These are phyloP conservation scores for Nectriaceae sp. DNA, from an alignment of 2,329 filamentous ascomycete species.

Conservation along the genomic window DNA sequence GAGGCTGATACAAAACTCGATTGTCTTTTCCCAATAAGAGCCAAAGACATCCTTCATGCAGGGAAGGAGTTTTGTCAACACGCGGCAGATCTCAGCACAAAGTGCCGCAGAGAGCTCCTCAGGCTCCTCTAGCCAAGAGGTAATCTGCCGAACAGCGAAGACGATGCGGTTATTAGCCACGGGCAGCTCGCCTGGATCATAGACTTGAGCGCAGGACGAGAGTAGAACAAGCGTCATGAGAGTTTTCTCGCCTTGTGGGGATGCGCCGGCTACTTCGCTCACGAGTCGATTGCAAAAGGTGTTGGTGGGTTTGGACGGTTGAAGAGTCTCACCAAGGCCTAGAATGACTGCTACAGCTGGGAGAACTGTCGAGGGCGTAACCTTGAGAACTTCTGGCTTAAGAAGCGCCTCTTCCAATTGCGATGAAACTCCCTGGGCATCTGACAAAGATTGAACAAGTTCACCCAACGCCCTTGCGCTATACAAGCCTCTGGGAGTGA, in stretches of 20 bases:
- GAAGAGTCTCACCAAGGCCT: slow-evolving; percentile 53
- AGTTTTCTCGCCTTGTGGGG: slow-evolving; percentile 44
- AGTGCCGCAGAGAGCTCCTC: slow-evolving; percentile 46
- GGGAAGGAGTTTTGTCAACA: slow-evolving; percentile 65
- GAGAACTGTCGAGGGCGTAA: slow-evolving; percentile 47
- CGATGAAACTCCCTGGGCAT: slow-evolving; percentile 47
- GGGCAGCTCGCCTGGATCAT: slow-evolving; percentile 53
- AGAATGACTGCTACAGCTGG: slow-evolving; percentile 51
- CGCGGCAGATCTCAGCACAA: slow-evolving; percentile 55
- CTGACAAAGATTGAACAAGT: slow-evolving; percentile 49
- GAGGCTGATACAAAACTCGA: slow-evolving; percentile 59
- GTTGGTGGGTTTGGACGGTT: slow-evolving; percentile 48
- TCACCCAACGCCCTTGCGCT: slow-evolving; percentile 53
- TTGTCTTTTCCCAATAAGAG: slow-evolving; percentile 74
- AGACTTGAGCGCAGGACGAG: slow-evolving; percentile 54
- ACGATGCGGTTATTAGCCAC: slow-evolving; percentile 71
- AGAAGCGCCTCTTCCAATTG: slow-evolving; percentile 50
- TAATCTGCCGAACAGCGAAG: slow-evolving; percentile 79
- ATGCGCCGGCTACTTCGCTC: slow-evolving; percentile 59
- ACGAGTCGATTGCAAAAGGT: slow-evolving; percentile 62
- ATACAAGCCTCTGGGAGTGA: slow-evolving; percentile 51
- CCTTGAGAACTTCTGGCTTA: slow-evolving; percentile 48
- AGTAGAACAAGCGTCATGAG: slow-evolving; percentile 54
- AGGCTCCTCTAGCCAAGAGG: slow-evolving; percentile 65
- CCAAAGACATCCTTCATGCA: slow-evolving; percentile 83